A percentile compares a stretch with the other conserved stretches of the same genome.
Conservation (phyloP, 768 basidiomycete genomes). For the Mrakia hoshinonis region DNA sequence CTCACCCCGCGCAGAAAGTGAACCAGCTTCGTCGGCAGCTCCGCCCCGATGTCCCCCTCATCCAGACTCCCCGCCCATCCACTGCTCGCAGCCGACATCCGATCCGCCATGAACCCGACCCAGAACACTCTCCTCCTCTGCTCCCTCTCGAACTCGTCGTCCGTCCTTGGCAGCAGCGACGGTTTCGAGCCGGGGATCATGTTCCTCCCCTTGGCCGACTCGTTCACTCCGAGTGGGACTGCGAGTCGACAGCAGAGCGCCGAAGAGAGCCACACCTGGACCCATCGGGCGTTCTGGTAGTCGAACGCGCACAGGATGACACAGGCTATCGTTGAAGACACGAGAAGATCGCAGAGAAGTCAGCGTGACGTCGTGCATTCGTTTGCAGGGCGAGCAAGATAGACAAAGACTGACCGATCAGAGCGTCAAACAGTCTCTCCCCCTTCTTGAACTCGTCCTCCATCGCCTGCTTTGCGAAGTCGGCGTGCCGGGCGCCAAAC, state of each 20-base stretch:
- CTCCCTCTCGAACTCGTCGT: conserved; percentile 22
- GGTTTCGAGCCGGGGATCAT: conserved; percentile 22
- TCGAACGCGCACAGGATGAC: conserved; percentile 18
- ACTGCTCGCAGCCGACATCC: neutral
- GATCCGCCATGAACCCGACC: conserved; percentile 23
- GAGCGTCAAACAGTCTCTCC: conserved; percentile 22
- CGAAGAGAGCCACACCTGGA: conserved; percentile 14
- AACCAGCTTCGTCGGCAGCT: conserved; percentile 9
- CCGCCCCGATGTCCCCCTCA: conserved; percentile 21
- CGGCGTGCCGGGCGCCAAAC: conserved; percentile 22
- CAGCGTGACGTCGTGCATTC: neutral
- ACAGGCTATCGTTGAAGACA: neutral
- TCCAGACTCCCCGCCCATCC: conserved; percentile 26
- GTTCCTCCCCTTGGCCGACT: neutral
- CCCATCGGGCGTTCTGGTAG: conserved; percentile 20
- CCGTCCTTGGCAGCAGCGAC: conserved; percentile 7
- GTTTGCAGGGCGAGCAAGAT: too few species aligned
- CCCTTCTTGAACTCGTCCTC: conserved; percentile 11
- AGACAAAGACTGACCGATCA: neutral
- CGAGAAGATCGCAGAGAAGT: neutral
- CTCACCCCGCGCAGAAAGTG: conserved; percentile 6
- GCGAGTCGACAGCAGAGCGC: conserved; percentile 3
- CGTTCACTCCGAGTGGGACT: conserved; percentile 24
- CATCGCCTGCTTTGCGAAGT: conserved; percentile 3
- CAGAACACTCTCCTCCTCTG: conserved; percentile 21